Conservation (phyloP, 2,329 filamentous ascomycete species). For the Dothistroma pini region DNA sequence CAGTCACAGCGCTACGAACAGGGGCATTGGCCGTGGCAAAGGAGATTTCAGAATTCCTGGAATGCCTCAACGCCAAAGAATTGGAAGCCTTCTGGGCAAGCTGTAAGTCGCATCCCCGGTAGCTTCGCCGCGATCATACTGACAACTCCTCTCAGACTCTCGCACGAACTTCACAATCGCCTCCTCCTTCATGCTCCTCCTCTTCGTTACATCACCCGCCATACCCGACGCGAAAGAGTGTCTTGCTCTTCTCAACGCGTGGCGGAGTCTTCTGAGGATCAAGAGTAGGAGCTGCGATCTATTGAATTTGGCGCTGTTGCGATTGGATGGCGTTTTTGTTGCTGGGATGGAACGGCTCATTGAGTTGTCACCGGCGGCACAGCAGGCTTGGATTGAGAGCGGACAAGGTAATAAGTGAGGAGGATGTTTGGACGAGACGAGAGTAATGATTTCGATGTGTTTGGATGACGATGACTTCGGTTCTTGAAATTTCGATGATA, state of each 20-base stretch:
- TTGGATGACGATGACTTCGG: neutral
- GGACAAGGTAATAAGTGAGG: slow-evolving; percentile 1
- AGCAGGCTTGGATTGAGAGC: slow-evolving; percentile 28
- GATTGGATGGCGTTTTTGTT: slow-evolving; percentile 33
- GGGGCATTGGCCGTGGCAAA: slow-evolving; percentile 32
- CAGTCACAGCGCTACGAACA: slow-evolving; percentile 31
- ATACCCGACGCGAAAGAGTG: slow-evolving; percentile 31
- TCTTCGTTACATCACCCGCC: slow-evolving; percentile 33
- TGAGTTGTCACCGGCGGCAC: slow-evolving; percentile 31
- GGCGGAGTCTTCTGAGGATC: slow-evolving; percentile 32
- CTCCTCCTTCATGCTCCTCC: slow-evolving; percentile 33
- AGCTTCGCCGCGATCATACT: neutral
- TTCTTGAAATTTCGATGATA: neutral
- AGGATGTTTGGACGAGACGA: neutral
- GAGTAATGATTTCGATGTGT: neutral
- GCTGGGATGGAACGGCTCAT: slow-evolving; percentile 31
- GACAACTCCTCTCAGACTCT: slow-evolving; percentile 25
- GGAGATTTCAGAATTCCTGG: slow-evolving; percentile 33
- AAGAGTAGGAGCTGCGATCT: slow-evolving; percentile 36
- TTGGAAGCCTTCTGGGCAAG: slow-evolving; percentile 36
- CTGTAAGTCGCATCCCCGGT: slow-evolving; percentile 25
- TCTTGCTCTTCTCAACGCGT: slow-evolving; percentile 29
- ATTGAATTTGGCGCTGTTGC: slow-evolving; percentile 32
- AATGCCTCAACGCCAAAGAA: slow-evolving; percentile 30
- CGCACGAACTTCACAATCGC: slow-evolving; percentile 37